phyloP scores from a whole-genome alignment of 1,284 basidiomycete species.

The Exobasidium rhododendri region DNA sequence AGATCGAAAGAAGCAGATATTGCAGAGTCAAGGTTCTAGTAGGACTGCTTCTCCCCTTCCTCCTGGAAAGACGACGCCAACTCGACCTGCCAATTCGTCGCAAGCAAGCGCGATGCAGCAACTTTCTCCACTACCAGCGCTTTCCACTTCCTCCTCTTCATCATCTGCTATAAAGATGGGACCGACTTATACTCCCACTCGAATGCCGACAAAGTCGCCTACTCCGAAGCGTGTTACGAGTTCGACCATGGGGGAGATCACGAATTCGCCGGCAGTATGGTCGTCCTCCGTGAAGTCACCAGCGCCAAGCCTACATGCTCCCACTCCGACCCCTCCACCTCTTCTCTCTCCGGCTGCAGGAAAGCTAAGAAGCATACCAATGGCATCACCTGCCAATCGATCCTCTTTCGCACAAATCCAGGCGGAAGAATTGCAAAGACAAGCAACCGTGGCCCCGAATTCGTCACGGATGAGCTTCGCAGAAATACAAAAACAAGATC shows the following conservation, averaged over 20 bases:
- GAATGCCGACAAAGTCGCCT: constrained; percentile 15
- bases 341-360: too few relatives aligned
- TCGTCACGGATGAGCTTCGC: constrained; percentile 36
- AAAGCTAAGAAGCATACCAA: not conserved
- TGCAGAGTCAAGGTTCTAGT: constrained; percentile 1
- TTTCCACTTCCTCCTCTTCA: constrained; percentile 16
- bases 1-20: constrained; percentile 41
- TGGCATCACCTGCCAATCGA: not conserved
- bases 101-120: too few relatives aligned
- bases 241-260: not conserved
- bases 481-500: constrained; percentile 46
- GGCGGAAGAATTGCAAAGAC: constrained; percentile 38
- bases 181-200: constrained; percentile 32
- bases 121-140: not conserved
- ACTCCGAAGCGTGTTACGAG: not conserved
- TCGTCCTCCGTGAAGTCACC: not conserved
- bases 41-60: constrained; percentile 25
- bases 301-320: not conserved
- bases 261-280: not conserved
- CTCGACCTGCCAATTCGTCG: not conserved
- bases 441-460: constrained; percentile 24
- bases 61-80: not conserved
- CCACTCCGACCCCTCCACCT: not conserved
- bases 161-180: constrained; percentile 23
- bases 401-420: constrained; percentile 44